These are phyloP conservation scores for Hypoxylon rickii DNA, from an alignment of 495 filamentous ascomycete species.

Conservation along the genomic window DNA sequence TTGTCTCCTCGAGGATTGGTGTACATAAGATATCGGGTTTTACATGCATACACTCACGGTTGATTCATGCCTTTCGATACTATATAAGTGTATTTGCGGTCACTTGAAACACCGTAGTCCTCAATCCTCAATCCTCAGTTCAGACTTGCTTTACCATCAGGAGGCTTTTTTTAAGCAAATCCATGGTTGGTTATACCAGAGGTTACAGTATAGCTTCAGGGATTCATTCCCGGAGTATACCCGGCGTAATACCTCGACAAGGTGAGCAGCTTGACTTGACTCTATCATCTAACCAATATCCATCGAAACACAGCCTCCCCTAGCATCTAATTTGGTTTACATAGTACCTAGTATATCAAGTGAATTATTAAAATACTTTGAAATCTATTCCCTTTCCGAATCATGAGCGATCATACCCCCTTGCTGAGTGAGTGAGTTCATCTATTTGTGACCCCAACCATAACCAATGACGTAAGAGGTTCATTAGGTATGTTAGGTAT, in stretches of 20 bases:
- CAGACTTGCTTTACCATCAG: not conserved
- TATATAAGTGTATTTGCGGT: too few relatives aligned
- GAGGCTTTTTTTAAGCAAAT: too few relatives aligned
- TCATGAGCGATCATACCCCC: conserved; percentile 18
- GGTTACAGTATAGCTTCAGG: not conserved
- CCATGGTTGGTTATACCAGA: too few relatives aligned
- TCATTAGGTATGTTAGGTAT: too few relatives aligned
- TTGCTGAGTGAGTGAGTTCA: conserved; percentile 25
- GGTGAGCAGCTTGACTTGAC: conserved; percentile 1
- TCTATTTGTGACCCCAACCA: too few relatives aligned
- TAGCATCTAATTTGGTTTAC: too few relatives aligned
- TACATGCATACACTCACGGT: conserved; percentile 20
- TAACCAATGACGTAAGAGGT: conserved; percentile 16
- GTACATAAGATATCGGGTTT: conserved; percentile 32
- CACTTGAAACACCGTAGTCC: not conserved
- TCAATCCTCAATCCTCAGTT: not conserved
- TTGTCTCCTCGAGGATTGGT: conserved; percentile 20
- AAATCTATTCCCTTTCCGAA: not conserved
- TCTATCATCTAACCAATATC: not conserved
- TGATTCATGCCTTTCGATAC: too few relatives aligned
- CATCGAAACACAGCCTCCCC: too few relatives aligned
- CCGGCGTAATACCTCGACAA: conserved; percentile 2
- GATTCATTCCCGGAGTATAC: conserved; percentile 16
- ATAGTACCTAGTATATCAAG: too few relatives aligned
- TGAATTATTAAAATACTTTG: not conserved